Conservation (phyloP, 352 stramenopile genomes). For the Pythium biforme region DNA sequence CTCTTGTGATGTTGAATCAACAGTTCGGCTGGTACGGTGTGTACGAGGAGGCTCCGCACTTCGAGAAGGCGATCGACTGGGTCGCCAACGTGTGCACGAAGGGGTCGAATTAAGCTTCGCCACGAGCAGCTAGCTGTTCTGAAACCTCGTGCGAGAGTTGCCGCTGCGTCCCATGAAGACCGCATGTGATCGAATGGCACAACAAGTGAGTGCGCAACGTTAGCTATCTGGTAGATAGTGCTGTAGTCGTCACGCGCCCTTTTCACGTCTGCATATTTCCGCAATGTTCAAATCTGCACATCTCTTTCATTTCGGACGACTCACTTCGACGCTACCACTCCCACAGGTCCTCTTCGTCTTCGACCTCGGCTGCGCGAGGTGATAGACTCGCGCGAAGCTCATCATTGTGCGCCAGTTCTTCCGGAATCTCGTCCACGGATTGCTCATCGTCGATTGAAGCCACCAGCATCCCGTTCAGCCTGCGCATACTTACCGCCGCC, state of each 20-base stretch:
- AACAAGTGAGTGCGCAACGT: conserved; percentile 9
- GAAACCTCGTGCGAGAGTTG: not conserved
- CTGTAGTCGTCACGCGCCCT: not conserved
- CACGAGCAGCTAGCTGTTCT: not conserved
- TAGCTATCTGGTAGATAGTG: conserved; percentile 2
- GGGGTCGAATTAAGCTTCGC: conserved; percentile 16
- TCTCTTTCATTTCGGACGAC: not conserved
- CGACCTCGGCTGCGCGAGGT: conserved; percentile 45
- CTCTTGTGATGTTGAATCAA: conserved; percentile 7
- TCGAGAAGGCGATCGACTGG: conserved; percentile 46
- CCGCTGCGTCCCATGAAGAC: not conserved
- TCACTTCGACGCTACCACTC: conserved; percentile 25
- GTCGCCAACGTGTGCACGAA: conserved; percentile 40
- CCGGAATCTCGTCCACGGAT: conserved; percentile 28
- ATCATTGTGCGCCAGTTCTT: conserved; percentile 32
- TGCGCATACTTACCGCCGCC: not conserved
- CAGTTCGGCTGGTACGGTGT: conserved; percentile 55
- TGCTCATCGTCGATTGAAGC: not conserved
- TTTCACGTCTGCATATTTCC: conserved; percentile 10
- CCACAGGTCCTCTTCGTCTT: conserved; percentile 39
- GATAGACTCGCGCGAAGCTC: conserved; percentile 13
- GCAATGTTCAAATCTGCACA: not conserved
- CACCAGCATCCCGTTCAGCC: not conserved
- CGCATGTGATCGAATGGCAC: not conserved
- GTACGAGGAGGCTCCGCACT: conserved; percentile 49